Evolutionary conservation across 2,329 filamentous ascomycete genomes (phyloP), one percentile per base, ranked within the genome.

Genomic region (Aspergillus sp.): DNA sequence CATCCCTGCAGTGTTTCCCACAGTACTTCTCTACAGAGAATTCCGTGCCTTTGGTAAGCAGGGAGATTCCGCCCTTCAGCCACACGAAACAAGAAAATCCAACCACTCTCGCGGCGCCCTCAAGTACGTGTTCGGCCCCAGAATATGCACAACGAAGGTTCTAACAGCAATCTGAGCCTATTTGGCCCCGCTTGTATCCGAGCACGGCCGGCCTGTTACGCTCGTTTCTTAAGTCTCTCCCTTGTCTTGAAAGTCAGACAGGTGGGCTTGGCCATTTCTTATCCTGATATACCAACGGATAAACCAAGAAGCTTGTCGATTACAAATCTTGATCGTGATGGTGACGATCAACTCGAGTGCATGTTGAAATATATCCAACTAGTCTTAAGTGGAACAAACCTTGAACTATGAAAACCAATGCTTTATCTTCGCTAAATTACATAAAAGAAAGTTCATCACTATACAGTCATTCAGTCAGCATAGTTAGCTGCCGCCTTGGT

Each of bases 401-500:
- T 5, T 41, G 34, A 41, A 13, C 28, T 30, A n/a, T 43, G 22
- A 7, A 23, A 55, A 55, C 15, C 13, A n/a, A 31, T 48, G 22
- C 31, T 48, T 41, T 30, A 25, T 19, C 34, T 4, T 50, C 47
- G 46, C 54, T 57, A 50, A 57, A n/a, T 22, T 17, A 9, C 23
- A 41, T 15, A 57, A 38, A 28, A 50, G 3, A 43, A 49, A 28
- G 19, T 8, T 50, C 3, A 50, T 50, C 54, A 23, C 6, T 48
- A 41, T 54, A 47, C n/a, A 59, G 31, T 17, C 43, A 31, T 3
- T 63, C 43, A 70, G 49, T 68, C 66, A 8, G 53, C 60, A 57
- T 69, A 76, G 46, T 68, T 70, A 28, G 74, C 75, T 8, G 80
- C 73, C 61, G 77, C 76, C 53, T 75, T 79, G 3, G 83, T 85